Evolutionary conservation across 75 land plant species (phyloP).

Genomic region (Azolla pinnata): DNA sequence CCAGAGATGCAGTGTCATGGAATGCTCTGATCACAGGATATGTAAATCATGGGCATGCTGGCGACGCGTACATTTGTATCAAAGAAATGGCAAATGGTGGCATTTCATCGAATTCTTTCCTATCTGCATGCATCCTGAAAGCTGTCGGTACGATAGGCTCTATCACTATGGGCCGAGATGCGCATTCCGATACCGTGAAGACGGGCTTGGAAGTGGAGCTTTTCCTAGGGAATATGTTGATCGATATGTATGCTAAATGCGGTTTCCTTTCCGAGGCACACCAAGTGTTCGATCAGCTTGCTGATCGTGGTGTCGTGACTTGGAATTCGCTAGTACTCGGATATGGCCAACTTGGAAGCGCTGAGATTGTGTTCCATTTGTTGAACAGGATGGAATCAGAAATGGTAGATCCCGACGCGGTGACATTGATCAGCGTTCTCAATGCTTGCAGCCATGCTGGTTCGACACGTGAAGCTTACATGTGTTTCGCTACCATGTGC

Average conservation of each 20-base stretch:
- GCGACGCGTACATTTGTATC: conserved; percentile 1
- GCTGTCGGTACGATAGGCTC: conserved; percentile 33
- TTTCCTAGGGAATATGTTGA: not conserved
- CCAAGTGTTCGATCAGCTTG: too few relatives aligned
- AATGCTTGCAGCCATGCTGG: too few relatives aligned
- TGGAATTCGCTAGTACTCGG: too few relatives aligned
- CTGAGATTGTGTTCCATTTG: too few relatives aligned
- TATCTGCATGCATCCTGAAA: conserved; percentile 20
- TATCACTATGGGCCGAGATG: conserved; percentile 47
- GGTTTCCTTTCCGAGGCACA: too few relatives aligned
- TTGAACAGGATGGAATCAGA: too few relatives aligned
- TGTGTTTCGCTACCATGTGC: too few relatives aligned
- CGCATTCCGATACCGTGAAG: conserved; percentile 35
- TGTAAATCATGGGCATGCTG: conserved; percentile 8
- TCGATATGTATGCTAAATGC: conserved; percentile 23
- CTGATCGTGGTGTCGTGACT: too few relatives aligned
- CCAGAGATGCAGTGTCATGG: conserved; percentile 14
- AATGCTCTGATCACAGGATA: conserved; percentile 10
- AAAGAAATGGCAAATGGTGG: conserved; percentile 16
- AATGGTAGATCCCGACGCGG: too few relatives aligned
- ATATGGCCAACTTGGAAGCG: too few relatives aligned
- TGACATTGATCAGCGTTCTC: too few relatives aligned
- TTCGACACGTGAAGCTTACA: too few relatives aligned
- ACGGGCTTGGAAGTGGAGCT: not conserved
- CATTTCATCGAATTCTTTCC: conserved; percentile 8